Percentiles rank a stretch among this genome's conserved stretches.
phyloP scores from a whole-genome alignment of 441 rosid species.

The Omphalea diandra region DNA sequence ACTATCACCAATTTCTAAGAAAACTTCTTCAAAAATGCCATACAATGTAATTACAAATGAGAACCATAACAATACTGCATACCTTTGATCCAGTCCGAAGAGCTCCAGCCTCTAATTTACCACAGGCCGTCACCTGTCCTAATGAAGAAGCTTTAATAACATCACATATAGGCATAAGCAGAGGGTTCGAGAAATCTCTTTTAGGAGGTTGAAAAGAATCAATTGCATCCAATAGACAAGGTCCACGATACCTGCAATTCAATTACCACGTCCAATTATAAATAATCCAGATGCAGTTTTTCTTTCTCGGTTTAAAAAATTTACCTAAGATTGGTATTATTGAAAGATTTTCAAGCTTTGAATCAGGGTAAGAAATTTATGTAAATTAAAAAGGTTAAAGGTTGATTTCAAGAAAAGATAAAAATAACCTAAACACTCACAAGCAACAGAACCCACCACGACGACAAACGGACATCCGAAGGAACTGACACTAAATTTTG shows the following conservation, averaged over 20 bases:
- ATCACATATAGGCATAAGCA: constrained; percentile 93
- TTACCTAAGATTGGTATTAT: neutral
- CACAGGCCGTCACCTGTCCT: constrained; percentile 82
- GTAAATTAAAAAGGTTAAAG: neutral
- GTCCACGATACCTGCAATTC: constrained; percentile 85
- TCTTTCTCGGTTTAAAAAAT: neutral
- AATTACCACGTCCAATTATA: constrained; percentile 21
- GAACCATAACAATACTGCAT: constrained; percentile 24
- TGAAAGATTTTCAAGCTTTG: neutral
- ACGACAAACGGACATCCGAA: constrained; percentile 57
- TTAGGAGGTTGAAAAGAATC: constrained; percentile 76
- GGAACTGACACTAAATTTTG: constrained; percentile 85
- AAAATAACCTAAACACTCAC: constrained; percentile 2
- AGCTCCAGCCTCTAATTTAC: constrained; percentile 96
- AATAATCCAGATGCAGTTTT: neutral
- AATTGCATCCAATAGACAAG: constrained; percentile 81
- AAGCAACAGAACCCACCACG: constrained; percentile 58
- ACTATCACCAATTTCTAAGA: neutral
- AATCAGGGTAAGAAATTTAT: neutral
- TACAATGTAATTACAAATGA: neutral
- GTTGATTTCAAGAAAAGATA: neutral
- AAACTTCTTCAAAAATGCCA: neutral
- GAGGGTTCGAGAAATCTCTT: constrained; percentile 82
- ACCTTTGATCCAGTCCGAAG: constrained; percentile 87
- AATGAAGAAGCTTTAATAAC: constrained; percentile 56